Base-by-base conservation (phyloP, 176 grass and related monocot genomes). In the Musa itinerans region DNA sequence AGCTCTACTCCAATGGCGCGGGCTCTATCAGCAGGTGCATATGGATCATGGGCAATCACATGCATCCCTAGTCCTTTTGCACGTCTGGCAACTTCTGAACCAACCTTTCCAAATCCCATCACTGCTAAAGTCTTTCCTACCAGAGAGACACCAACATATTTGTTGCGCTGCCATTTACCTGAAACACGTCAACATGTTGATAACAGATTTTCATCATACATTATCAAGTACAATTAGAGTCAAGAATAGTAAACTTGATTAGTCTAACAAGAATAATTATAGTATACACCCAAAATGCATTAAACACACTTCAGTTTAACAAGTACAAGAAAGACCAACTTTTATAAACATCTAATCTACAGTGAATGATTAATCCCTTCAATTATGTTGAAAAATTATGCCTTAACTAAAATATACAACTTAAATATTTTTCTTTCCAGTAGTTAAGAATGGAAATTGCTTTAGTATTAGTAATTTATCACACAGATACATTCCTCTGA, bases 11-110 rank as follows among this genome's bases (percentile, higher is more conserved):
- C 72, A 10, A 74, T 51, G 19, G 72, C 72, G 29, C 53, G 72
- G 52, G 72, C 72, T 74, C 53, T 57, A 56, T 74, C 72, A 56
- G 72, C 72, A 27, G 72, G 72, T 25, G 72, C 72, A 15, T 74
- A 74, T 27, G 72, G 72, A 57, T 74, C 72, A 27, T 74, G 72
- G 57, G 72, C 72, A 74, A 74, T 57, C 23, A 74, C 72, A 74
- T 74, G 53, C 72, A 74, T 74, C 16, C 72, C 72, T 24, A 74
- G 72, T 29, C 72, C 72, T 56, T 74, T 74, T 3, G 72, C 72
- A 56, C 72, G 72, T 29, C 72, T 56, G 14, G 72, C 72, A 58
- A 74, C 72, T 43, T 74, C 72, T 57, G 72, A 74, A 56, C 72
- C 72, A 74, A 74, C 72, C 50, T 74, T 74, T 19, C 72, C 72